These are phyloP conservation scores for Eryngium alpinum DNA, from an alignment of 140 eudicot genomes.

Conservation along the genomic window DNA sequence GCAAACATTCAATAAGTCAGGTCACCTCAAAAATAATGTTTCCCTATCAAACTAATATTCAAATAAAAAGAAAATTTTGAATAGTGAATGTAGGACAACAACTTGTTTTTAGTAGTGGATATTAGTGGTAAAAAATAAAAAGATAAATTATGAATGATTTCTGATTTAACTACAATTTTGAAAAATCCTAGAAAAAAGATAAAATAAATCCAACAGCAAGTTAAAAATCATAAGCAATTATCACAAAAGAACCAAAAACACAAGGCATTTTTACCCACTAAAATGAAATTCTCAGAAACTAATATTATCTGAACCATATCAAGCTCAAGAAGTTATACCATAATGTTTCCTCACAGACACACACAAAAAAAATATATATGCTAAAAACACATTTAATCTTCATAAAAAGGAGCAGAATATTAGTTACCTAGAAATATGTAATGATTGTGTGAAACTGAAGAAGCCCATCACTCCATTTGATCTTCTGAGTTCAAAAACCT, in stretches of 20 bases:
- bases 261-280: neutral
- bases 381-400: neutral
- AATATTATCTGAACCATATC: neutral
- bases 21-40: constrained; percentile 24
- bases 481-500: neutral
- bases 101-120: constrained; percentile 34
- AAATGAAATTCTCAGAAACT: neutral
- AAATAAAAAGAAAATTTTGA: neutral
- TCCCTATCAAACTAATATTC: constrained; percentile 18
- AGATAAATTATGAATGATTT: constrained; percentile 24
- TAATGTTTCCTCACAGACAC: neutral
- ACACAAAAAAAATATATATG: no score
- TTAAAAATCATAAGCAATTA: neutral
- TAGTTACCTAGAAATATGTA: neutral
- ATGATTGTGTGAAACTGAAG: neutral
- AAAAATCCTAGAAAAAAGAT: neutral
- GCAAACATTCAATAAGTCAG: constrained; percentile 15
- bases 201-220: neutral
- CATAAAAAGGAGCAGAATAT: neutral
- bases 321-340: neutral
- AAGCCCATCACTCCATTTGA: neutral
- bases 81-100: constrained; percentile 35
- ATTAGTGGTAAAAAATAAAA: neutral
- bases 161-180: constrained; percentile 15
- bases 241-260: neutral